Evolutionary conservation across 805 yeast genomes (phyloP).

Genomic region (Ogataea wickerhamii): DNA sequence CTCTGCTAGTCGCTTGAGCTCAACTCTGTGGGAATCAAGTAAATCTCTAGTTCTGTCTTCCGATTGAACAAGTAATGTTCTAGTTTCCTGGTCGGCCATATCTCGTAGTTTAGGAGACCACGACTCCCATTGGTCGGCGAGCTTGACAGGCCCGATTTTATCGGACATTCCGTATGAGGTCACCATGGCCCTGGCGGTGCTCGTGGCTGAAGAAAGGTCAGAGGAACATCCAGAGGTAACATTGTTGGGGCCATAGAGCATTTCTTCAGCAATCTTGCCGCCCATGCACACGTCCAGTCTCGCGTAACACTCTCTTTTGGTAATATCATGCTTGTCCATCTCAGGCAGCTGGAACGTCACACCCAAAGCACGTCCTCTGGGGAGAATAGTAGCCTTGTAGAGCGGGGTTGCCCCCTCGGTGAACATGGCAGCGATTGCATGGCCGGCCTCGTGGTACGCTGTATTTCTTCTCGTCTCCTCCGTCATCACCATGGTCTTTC

Average conservation of each 20-base stretch:
- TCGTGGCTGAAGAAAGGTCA: constrained; percentile 85
- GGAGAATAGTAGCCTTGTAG: constrained; percentile 94
- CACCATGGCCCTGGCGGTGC: constrained; percentile 94
- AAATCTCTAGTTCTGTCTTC: constrained; percentile 76
- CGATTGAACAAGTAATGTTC: constrained; percentile 66
- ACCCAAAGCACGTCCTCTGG: constrained; percentile 96
- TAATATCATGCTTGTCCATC: constrained; percentile 94
- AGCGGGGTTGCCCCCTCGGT: constrained; percentile 92
- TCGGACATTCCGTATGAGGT: constrained; percentile 96
- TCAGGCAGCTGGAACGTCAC: constrained; percentile 97
- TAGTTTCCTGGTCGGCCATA: constrained; percentile 89
- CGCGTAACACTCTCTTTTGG: constrained; percentile 85
- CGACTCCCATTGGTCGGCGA: constrained; percentile 87
- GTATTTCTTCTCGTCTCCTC: constrained; percentile 92
- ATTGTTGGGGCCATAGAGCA: constrained; percentile 84
- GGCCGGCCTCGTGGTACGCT: constrained; percentile 99
- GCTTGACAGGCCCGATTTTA: constrained; percentile 84
- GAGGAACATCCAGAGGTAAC: constrained; percentile 95
- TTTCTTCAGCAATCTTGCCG: constrained; percentile 95
- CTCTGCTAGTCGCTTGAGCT: constrained; percentile 83
- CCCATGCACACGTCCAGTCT: constrained; percentile 98
- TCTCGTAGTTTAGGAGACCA: constrained; percentile 91
- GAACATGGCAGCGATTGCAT: constrained; percentile 95
- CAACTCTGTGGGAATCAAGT: constrained; percentile 57
- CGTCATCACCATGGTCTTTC: constrained; percentile 95